phyloP scores from a whole-genome alignment of 2,329 filamentous ascomycete species.

The Truncatella angustata region DNA sequence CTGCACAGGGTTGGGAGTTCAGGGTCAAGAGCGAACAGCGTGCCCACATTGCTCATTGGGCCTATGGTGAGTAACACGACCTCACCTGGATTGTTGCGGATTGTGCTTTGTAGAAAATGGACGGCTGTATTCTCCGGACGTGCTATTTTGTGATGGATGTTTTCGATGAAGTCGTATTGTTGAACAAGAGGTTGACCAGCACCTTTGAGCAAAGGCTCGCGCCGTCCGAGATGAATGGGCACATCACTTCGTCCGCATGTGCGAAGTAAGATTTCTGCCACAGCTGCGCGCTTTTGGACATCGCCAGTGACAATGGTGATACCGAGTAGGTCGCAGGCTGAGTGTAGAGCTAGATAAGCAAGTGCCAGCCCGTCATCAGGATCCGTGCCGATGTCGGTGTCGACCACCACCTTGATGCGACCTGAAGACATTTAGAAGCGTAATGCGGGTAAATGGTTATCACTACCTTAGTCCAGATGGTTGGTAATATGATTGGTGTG shows the following conservation, averaged over 20 bases:
- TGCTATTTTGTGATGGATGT: neutral
- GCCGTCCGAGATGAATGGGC: constrained; percentile 11
- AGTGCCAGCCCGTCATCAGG: constrained; percentile 13
- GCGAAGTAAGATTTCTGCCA: constrained; percentile 10
- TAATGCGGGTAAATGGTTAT: neutral
- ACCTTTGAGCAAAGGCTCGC: constrained; percentile 8
- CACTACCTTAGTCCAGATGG: too few relatives aligned
- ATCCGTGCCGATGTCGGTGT: constrained; percentile 14
- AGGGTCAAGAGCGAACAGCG: constrained; percentile 11
- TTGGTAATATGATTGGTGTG: neutral
- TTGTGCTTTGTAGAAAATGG: constrained; percentile 7
- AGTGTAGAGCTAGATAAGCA: constrained; percentile 12
- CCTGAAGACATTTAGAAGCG: neutral
- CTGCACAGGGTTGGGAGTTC: constrained; percentile 7
- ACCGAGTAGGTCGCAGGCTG: constrained; percentile 12
- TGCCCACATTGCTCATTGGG: constrained; percentile 10
- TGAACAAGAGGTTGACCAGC: constrained; percentile 4
- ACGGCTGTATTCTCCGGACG: constrained; percentile 11
- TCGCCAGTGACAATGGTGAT: constrained; percentile 12
- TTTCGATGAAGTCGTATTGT: neutral
- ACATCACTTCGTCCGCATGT: constrained; percentile 1
- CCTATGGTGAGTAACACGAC: constrained; percentile 11
- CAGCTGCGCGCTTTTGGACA: constrained; percentile 10
- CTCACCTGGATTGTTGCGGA: constrained; percentile 10
- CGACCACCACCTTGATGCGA: constrained; percentile 13